Base-by-base conservation (phyloP, 306 rosid species). In the Vigna trinervia region DNA sequence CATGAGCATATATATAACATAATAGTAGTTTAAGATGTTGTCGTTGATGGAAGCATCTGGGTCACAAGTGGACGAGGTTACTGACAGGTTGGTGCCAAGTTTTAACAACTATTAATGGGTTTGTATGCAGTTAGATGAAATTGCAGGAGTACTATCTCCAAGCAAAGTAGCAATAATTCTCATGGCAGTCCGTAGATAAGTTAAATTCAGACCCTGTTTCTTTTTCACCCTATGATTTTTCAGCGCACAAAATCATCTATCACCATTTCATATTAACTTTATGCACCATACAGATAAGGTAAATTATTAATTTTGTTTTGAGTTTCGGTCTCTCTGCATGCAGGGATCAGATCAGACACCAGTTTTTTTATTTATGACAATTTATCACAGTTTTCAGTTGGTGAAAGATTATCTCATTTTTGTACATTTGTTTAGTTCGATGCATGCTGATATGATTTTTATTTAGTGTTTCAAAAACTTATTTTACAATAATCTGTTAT, bases 41-140 rank as follows among this genome's bases (percentile, higher is more conserved):
- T 22, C 5, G 46, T 73, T 58, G 45, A 73, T 58, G 69, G 57
- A 73, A 73, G 69, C 69, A 58, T 58, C 19, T 45, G 52, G 78
- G 69, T 15, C 54, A 26, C 57, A 61, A 75, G 22, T 30, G 39
- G 60, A 61, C 54, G 50, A 60, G 70, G 36, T 30, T 30, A n/a
- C 47, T 28, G 79, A 75, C 60, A 75, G 58, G 71, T 62, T 32
- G 71, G 62, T 75, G 61, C 61, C 50, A 19, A 50, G 62, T 48
- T 62, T n/a, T 14, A 47, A 62, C 50, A 48, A n/a, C 38, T 19
- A 75, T 62, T 62, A 62, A 75, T 75, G 61, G 15, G 51, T 22
- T 46, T 48, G 20, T 59, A 61, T 9, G 23, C 61, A 6, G 36
- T 47, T 62, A 12, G 48, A 61, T 47, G 62, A 28, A 10, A 50